Base-by-base conservation (phyloP, 2,329 filamentous ascomycete genomes). In the Polychaeton citri region DNA sequence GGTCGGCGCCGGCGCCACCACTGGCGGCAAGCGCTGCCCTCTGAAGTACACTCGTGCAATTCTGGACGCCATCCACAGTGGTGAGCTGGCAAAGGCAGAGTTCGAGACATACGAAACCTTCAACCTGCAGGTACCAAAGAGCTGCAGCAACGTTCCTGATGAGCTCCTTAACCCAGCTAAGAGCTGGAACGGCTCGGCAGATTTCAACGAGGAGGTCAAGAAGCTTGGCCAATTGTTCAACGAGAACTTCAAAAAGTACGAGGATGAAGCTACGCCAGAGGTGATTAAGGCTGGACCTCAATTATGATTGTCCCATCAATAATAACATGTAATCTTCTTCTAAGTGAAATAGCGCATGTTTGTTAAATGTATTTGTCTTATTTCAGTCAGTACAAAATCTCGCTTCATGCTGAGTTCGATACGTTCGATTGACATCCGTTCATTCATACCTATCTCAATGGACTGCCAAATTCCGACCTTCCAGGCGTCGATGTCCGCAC, bases 21-120 rank as follows among this genome's bases (percentile, higher is more conserved):
- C 49, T 10, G 88, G 87, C 48, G 87, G 87, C 63, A 93, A 93
- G 76, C 82, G 88, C 51, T 96, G 88, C 76, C 88, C 88, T 28
- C 75, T 96, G 61, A 95, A 95, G 71, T 98, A 96, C 72, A 98
- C 90, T 26, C 87, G 90, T 54, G 88, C 90, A 54, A 96, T 98
- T 61, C 79, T 98, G 52, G 88, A 98, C 63, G 82, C 88, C 59
- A 95, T 98, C 67, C 90, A 98, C 79, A 87, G 76, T 35, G 90
- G 90, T 51, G 85, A 94, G 67, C 83, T 98, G 49, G 86, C 86
- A 57, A 82, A 93, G 53, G 80, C 75, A 44, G 81, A 93, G 64
- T 98, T 84, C 67, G 90, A 98, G 72, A 85, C 69, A 48, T 98
- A 98, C 68, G 85, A 86, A 28, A 79, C 86, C 46, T 98, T 98